phyloP scores from a whole-genome alignment of 2,329 filamentous ascomycete genomes.

The Aspergillus latus region DNA sequence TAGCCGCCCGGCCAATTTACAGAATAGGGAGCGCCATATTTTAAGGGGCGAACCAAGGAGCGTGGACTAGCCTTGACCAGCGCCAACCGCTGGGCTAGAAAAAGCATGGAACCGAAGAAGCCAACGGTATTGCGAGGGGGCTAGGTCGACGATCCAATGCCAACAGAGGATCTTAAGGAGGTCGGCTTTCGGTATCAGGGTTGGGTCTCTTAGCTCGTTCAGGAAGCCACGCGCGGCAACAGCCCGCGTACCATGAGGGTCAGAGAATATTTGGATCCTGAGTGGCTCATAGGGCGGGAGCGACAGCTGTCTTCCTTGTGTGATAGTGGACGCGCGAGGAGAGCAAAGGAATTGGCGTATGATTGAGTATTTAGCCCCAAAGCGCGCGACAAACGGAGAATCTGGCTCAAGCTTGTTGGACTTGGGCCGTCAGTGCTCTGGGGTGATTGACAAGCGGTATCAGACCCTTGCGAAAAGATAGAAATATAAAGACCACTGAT shows the following conservation, averaged over 20 bases:
- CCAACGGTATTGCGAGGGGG: constrained; percentile 6
- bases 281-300: constrained; percentile 11
- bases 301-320: constrained; percentile 4
- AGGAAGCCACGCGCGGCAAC: constrained; percentile 21
- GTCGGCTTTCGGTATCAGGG: not conserved
- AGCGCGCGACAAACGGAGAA: constrained; percentile 24
- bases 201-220: constrained; percentile 11
- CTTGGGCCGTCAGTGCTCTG: not conserved
- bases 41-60: constrained; percentile 12
- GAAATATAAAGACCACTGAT: constrained; percentile 2
- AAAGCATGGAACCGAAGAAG: constrained; percentile 13
- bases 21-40: not conserved
- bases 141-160: not conserved
- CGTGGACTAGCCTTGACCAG: constrained; percentile 3
- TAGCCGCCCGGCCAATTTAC: constrained; percentile 16
- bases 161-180: constrained; percentile 3
- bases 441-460: not conserved
- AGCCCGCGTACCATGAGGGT: constrained; percentile 20
- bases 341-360: constrained; percentile 1
- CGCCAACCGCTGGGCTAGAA: constrained; percentile 13
- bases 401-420: constrained; percentile 11
- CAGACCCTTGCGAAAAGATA: not conserved
- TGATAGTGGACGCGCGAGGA: not conserved
- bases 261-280: not conserved
- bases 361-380: constrained; percentile 14